Percentiles rank a stretch among this genome's conserved stretches.
Conservation (phyloP, 2,329 filamentous ascomycete species). For the Neofusicoccum ribis region DNA sequence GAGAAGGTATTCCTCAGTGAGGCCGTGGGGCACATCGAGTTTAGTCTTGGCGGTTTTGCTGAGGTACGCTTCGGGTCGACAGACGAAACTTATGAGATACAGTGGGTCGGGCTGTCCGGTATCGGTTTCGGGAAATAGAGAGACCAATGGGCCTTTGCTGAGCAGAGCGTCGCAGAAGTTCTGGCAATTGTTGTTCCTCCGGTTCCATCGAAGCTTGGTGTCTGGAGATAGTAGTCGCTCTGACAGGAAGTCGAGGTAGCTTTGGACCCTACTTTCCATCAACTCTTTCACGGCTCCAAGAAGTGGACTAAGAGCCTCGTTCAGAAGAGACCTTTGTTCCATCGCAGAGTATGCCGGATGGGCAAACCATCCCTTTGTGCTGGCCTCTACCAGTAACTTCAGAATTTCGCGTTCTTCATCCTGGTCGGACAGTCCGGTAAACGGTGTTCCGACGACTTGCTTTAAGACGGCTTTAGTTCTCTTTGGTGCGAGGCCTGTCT, state of each 20-base stretch:
- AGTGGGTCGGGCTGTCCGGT: too few species aligned
- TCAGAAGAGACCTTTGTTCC: background rate
- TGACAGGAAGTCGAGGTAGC: too few species aligned
- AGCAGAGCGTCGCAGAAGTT: conserved; percentile 42
- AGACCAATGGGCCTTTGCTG: conserved; percentile 27
- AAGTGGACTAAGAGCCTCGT: background rate
- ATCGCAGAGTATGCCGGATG: background rate
- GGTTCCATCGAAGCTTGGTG: conserved; percentile 34
- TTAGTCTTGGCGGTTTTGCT: conserved; percentile 32
- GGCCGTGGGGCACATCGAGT: conserved; percentile 36
- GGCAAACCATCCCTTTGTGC: background rate
- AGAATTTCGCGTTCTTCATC: conserved; percentile 32
- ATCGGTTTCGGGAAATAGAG: too few species aligned
- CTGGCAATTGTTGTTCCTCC: conserved; percentile 41
- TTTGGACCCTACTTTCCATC: conserved; percentile 34
- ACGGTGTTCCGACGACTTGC: conserved; percentile 42
- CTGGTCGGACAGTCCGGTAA: conserved; percentile 31
- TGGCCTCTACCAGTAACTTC: conserved; percentile 29
- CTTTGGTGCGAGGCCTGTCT: conserved; percentile 12
- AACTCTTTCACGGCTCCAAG: conserved; percentile 22
- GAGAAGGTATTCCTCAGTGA: background rate
- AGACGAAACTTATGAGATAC: too few species aligned
- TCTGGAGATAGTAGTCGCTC: conserved; percentile 8
- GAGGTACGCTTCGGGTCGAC: conserved; percentile 22
- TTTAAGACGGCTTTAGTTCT: conserved; percentile 44